Base-by-base conservation (phyloP, 2,329 filamentous ascomycete species). In the Talaromyces sp. region DNA sequence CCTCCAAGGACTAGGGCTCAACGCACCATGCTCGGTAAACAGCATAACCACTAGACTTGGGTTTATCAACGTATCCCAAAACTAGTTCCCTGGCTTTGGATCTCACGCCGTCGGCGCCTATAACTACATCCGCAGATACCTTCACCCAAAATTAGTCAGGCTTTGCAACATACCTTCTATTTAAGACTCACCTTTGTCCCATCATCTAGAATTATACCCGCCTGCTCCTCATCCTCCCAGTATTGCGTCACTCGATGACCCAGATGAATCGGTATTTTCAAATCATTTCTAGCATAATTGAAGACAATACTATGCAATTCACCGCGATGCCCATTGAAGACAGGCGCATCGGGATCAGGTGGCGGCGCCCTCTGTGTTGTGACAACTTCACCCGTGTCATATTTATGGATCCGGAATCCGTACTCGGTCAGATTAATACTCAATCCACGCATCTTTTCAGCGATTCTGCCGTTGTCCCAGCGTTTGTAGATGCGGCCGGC, bases 371-470 rank as follows among this genome's bases (percentile, higher is more conserved):
- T 72, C 63, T 88, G 85, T 63, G 85, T 84, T 61, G 83, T 80
- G 23, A 87, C 80, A 11, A 86, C 79, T 70, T 87, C 85, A 37
- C 84, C 84, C 33, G 85, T 84, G 64, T 79, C 60, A 9, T 55
- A 86, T 66, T 86, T 87, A 72, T 86, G 84, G 61, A 87, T 86
- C 55, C 82, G 82, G 74, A 87, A 87, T 46, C 85, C 84, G 63
- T 86, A 82, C 0, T 73, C 68, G 6, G 74, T 70, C 55, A 85
- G 70, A 66, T 85, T 79, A 65, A 85, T 85, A 66, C 81, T 83
- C 7, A 86, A 71, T 1, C 76, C 72, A 25, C 80, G 78, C 74
- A 86, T 77, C 50, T 77, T 76, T 52, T 73, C 71, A 7, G 78
- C 76, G 9, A 86, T 76, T 37, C 75, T 71, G 35, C 84, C 82